A percentile compares a stretch with the other conserved stretches of the same genome.
phyloP scores from a whole-genome alignment of 257 asterid genomes.

The Anisodus acutangulus region DNA sequence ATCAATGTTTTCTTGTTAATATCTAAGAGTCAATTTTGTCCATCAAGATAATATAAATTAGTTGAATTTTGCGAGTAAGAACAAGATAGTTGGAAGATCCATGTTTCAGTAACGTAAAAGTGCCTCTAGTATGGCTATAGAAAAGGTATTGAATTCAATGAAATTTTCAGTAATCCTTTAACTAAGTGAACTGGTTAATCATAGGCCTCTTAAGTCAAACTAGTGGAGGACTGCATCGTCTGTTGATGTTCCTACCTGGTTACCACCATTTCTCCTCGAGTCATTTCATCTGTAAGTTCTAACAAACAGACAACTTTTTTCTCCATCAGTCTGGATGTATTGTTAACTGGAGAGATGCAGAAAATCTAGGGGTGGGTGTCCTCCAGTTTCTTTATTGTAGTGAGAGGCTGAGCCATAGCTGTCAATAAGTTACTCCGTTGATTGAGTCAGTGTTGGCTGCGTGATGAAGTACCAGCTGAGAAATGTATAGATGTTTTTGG shows the following conservation, averaged over 20 bases:
- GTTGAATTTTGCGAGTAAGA: not conserved
- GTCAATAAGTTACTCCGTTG: not conserved
- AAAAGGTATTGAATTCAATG: constrained; percentile 1
- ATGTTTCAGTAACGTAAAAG: not conserved
- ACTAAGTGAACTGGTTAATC: not conserved
- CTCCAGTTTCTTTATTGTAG: not conserved
- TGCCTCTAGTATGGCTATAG: not conserved
- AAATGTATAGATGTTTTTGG: constrained; percentile 59
- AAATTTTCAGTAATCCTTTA: not conserved
- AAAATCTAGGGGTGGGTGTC: not conserved
- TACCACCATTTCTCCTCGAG: not conserved
- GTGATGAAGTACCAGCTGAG: constrained; percentile 51
- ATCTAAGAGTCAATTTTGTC: not conserved
- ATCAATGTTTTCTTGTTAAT: not conserved
- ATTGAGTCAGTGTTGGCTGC: constrained; percentile 37
- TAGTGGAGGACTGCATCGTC: not conserved
- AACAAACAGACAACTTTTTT: not conserved
- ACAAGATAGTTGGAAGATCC: constrained; percentile 12
- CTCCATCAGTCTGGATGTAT: not conserved
- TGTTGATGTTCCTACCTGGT: not conserved
- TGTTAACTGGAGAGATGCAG: not conserved
- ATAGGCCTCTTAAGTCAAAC: not conserved
- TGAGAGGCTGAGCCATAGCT: not conserved
- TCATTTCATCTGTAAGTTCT: constrained; percentile 1
- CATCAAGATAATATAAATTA: not conserved